Conservation (phyloP, 2,329 filamentous ascomycete species). For the Lachnellula arida region DNA sequence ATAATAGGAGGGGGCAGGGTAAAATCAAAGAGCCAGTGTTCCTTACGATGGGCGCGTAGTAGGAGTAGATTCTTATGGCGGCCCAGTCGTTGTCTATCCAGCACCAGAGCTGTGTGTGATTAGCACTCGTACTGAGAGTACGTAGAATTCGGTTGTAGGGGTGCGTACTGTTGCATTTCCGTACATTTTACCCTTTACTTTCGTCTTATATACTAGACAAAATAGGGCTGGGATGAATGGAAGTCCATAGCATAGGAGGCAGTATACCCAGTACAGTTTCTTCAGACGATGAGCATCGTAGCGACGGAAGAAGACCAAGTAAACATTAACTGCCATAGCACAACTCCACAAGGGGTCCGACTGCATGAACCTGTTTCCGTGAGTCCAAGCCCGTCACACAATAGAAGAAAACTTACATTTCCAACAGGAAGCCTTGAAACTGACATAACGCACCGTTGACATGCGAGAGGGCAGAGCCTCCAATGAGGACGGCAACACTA, state of each 20-base stretch:
- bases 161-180: conserved; percentile 34
- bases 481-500: conserved; percentile 54
- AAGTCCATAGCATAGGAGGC: conserved; percentile 49
- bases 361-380: conserved; percentile 57
- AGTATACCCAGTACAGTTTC: conserved; percentile 50
- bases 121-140: no score
- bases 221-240: conserved; percentile 50
- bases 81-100: conserved; percentile 68
- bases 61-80: conserved; percentile 66
- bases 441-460: conserved; percentile 45
- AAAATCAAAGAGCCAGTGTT: no score
- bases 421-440: conserved; percentile 75
- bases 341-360: conserved; percentile 50
- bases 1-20: no score
- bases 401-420: conserved; percentile 51
- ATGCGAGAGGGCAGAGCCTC: conserved; percentile 37
- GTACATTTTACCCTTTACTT: conserved; percentile 28
- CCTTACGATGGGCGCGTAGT: conserved; percentile 68
- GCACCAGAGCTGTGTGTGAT: conserved; percentile 68
- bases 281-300: conserved; percentile 48
- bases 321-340: conserved; percentile 59
- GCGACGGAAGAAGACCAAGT: conserved; percentile 53
- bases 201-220: conserved; percentile 47
- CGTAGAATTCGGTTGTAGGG: no score
- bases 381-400: conserved; percentile 34